Evolutionary conservation across 257 asterid genomes (phyloP), one percentile per base, ranked within the genome.

Genomic region (Coffea canephora): DNA sequence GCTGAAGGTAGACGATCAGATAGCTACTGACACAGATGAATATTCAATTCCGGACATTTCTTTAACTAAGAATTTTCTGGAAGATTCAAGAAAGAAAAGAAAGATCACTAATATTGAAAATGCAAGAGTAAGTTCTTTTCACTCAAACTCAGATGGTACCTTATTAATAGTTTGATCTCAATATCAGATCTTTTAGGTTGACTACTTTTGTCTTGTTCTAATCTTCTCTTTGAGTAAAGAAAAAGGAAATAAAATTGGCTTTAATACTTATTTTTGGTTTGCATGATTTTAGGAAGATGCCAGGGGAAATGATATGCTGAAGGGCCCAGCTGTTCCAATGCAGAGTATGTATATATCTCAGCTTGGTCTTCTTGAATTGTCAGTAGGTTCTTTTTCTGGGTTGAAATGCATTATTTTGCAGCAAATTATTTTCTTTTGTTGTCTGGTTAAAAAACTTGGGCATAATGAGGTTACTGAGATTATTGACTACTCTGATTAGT

Each of bases 71-170:
- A 83, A 78, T 77, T 78, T 73, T 66, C 81, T 77, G 23, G 89
- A 86, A 78, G 59, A 82, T 78, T 64, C 83, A 57, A 41, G 70
- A 23, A 91, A 84, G 86, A 90, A 84, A 86, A 90, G 96, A 85
- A 93, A 87, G 85, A 82, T 81, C 57, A 79, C 86, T 67, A 86
- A 84, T 70, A 76, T 76, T 34, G 87, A 89, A 49, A 55, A 65
- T 55, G 45, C 49, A 77, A 84, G 83, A 23, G 98, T 94, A 88
- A 77, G 97, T 81, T 48, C 78, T 27, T 25, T 25, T 79, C 71
- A 39, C 78, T 46, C 45, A 50, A 25, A 16, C 31, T 76, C 72
- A 69, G 23, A 52, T 68, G 23, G 79, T 46, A 62, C 55, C 43
- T 79, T 34, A 43, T 39, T 76, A 36, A 34, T 65, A 70, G 8